A percentile compares a stretch with the other conserved stretches of the same genome.
These are phyloP conservation scores for Fusarium irregulare DNA, from an alignment of 2,329 filamentous ascomycete genomes.

Conservation along the genomic window DNA sequence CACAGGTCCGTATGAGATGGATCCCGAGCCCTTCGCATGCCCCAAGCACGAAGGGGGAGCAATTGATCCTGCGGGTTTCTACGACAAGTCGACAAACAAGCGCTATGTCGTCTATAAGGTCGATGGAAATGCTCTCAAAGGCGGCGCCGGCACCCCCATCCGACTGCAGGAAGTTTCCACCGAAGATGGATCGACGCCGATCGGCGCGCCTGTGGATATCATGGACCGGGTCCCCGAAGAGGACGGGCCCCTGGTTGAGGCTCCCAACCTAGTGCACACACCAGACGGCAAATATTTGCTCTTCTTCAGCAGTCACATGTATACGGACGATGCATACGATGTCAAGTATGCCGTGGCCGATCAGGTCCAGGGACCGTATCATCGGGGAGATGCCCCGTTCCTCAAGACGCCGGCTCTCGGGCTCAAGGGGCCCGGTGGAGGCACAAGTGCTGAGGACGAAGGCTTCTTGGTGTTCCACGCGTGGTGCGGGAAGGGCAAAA, in stretches of 20 bases:
- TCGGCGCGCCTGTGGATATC: conserved; percentile 62
- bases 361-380: conserved; percentile 53
- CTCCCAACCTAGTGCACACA: conserved; percentile 64
- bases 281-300: conserved; percentile 65
- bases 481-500: conserved; percentile 47
- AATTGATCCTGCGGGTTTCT: conserved; percentile 72
- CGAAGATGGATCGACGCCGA: conserved; percentile 62
- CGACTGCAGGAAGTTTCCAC: conserved; percentile 64
- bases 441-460: conserved; percentile 49
- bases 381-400: conserved; percentile 47
- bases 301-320: conserved; percentile 73
- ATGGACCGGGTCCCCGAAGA: conserved; percentile 54
- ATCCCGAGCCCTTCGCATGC: conserved; percentile 63
- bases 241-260: conserved; percentile 70
- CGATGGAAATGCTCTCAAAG: conserved; percentile 68
- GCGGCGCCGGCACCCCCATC: conserved; percentile 63
- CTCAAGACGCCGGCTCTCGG: conserved; percentile 53
- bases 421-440: conserved; percentile 56
- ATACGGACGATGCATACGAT: conserved; percentile 64
- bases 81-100: conserved; percentile 61
- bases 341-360: conserved; percentile 67
- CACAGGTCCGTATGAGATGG: conserved; percentile 64
- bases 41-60: conserved; percentile 65
- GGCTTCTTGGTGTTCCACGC: conserved; percentile 53
- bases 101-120: conserved; percentile 74